A percentile compares a stretch with the other conserved stretches of the same genome.
phyloP scores from a whole-genome alignment of 148 eudicot genomes.

The Chenopodium album region DNA sequence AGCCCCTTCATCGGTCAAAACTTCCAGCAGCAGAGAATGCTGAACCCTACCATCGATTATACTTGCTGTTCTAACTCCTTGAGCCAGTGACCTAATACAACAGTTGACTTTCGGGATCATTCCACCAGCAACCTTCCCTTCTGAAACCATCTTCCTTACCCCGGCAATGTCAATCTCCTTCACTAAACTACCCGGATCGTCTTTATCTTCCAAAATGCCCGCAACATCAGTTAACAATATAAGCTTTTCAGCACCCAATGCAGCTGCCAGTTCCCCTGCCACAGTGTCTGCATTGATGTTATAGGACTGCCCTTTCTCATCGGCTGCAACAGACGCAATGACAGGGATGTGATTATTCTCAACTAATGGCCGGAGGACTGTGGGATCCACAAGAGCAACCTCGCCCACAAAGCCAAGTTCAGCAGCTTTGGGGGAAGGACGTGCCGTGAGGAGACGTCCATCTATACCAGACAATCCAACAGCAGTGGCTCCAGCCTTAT shows the following conservation, averaged over 20 bases:
- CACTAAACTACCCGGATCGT: conserved; percentile 60
- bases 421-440: conserved; percentile 55
- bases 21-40: conserved; percentile 69
- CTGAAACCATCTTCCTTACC: conserved; percentile 62
- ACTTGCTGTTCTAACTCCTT: conserved; percentile 79
- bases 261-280: conserved; percentile 79
- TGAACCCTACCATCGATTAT: conserved; percentile 73
- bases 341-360: conserved; percentile 64
- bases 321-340: conserved; percentile 77
- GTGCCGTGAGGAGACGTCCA: conserved; percentile 66
- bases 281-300: conserved; percentile 84
- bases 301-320: conserved; percentile 57
- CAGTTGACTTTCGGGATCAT: conserved; percentile 92
- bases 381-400: conserved; percentile 58
- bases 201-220: conserved; percentile 62
- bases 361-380: conserved; percentile 52
- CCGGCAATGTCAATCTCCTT: conserved; percentile 75
- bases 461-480: conserved; percentile 73
- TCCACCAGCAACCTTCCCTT: conserved; percentile 79
- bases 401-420: conserved; percentile 81
- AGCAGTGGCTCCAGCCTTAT: conserved; percentile 75
- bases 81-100: conserved; percentile 67
- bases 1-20: conserved; percentile 79
- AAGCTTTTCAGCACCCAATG: conserved; percentile 79
- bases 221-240: conserved; percentile 79